These are phyloP conservation scores for Bretschneidera sinensis DNA, from an alignment of 345 rosid genomes.

Conservation along the genomic window DNA sequence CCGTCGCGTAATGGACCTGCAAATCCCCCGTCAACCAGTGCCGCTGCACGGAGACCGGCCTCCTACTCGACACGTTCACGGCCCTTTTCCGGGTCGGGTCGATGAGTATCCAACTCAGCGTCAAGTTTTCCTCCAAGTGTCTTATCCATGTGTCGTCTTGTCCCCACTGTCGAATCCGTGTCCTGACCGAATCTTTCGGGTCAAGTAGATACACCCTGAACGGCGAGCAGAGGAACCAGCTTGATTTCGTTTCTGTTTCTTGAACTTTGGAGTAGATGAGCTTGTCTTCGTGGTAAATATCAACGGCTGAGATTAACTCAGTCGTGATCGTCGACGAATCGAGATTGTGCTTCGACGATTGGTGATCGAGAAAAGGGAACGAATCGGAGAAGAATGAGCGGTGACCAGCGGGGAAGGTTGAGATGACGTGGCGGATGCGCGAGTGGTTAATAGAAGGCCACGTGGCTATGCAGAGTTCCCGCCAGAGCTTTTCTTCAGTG, in stretches of 20 bases:
- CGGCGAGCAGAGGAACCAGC: conserved; percentile 60
- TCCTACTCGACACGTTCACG: conserved; percentile 42
- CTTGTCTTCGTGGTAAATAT: conserved; percentile 37
- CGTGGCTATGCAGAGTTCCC: conserved; percentile 29
- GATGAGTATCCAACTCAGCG: conserved; percentile 61
- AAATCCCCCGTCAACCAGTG: conserved; percentile 75
- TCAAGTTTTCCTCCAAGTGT: conserved; percentile 47
- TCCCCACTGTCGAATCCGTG: conserved; percentile 10
- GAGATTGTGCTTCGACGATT: conserved; percentile 1
- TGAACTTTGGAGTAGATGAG: conserved; percentile 46
- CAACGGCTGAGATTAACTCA: conserved; percentile 62
- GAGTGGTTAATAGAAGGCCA: conserved; percentile 62
- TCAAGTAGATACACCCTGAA: conserved; percentile 57
- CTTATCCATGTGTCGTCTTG: conserved; percentile 33
- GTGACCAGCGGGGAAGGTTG: conserved; percentile 50
- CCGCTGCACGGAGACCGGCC: conserved; percentile 47
- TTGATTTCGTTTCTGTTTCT: conserved; percentile 39
- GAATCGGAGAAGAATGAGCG: conserved; percentile 68
- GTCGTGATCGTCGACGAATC: conserved; percentile 8
- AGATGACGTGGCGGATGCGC: conserved; percentile 30
- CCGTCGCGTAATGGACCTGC: conserved; percentile 37
- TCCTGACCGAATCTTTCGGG: conserved; percentile 33
- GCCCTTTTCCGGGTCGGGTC: conserved; percentile 53
- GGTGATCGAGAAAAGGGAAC: conserved; percentile 32
- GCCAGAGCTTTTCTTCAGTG: conserved; percentile 52